Conservation (phyloP, 345 rosid genomes). For the Geranium brycei region DNA sequence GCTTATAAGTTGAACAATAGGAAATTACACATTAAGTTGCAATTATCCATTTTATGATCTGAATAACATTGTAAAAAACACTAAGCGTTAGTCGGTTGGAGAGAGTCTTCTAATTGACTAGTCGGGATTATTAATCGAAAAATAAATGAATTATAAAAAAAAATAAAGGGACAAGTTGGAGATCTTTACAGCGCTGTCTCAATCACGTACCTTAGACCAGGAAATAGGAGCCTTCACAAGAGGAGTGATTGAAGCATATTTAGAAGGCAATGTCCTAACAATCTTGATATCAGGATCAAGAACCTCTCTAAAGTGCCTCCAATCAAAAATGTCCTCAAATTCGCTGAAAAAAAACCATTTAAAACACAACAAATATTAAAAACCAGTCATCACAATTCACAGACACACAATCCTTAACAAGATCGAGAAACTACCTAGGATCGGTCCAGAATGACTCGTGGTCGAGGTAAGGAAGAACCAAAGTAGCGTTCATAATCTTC, state of each 20-base stretch:
- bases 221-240: slow-evolving; percentile 81
- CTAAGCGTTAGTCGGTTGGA: too few relatives aligned
- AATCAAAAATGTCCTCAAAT: slow-evolving; percentile 89
- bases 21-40: too few relatives aligned
- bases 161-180: too few relatives aligned
- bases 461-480: slow-evolving; percentile 93
- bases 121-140: too few relatives aligned
- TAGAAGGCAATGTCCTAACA: slow-evolving; percentile 63
- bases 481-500: slow-evolving; percentile 88
- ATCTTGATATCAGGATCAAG: slow-evolving; percentile 66
- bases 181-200: too few relatives aligned
- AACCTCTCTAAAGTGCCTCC: slow-evolving; percentile 72
- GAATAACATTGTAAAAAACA: too few relatives aligned
- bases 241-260: slow-evolving; percentile 40
- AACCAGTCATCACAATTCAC: too few relatives aligned
- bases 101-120: too few relatives aligned
- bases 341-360: slow-evolving; percentile 31
- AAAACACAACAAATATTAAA: not conserved
- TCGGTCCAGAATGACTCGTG: slow-evolving; percentile 97
- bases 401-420: not conserved
- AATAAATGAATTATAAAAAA: too few relatives aligned
- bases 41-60: too few relatives aligned
- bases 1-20: too few relatives aligned
- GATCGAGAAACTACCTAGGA: slow-evolving; percentile 48
- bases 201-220: slow-evolving; percentile 71